A percentile compares a stretch with the other conserved stretches of the same genome.
Conservation (phyloP, 129 eudicot species). For the Pittosporum tobira region DNA sequence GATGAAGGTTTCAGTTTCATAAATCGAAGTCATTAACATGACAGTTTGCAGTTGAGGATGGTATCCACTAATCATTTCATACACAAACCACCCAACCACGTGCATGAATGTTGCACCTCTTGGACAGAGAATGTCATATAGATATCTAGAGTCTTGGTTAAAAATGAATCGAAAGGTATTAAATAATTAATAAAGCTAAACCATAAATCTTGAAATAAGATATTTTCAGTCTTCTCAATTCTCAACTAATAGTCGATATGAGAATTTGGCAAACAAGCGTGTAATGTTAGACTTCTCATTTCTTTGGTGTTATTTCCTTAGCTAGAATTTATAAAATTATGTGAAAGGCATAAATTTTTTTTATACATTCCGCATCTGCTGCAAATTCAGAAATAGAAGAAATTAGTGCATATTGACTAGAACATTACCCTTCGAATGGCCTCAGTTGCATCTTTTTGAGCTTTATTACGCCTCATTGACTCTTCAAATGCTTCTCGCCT, state of each 20-base stretch:
- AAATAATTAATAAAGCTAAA: background rate
- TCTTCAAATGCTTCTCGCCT: conserved; percentile 66
- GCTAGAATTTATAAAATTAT: background rate
- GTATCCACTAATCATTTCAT: background rate
- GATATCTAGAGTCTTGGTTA: background rate
- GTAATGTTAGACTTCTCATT: background rate
- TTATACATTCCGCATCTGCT: background rate
- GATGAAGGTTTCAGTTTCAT: background rate
- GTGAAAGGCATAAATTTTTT: background rate
- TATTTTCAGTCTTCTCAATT: background rate
- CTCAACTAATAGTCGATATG: background rate
- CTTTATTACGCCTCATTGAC: conserved; percentile 68
- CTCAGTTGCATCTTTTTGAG: conserved; percentile 67
- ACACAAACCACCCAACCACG: background rate
- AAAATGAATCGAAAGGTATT: background rate
- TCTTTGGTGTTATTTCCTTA: background rate
- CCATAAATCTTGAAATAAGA: background rate
- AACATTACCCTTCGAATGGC: conserved; percentile 62
- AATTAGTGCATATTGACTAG: conserved; percentile 2
- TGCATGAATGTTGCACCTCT: background rate
- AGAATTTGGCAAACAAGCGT: background rate
- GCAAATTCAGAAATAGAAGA: background rate
- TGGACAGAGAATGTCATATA: background rate
- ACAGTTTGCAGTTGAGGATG: background rate
- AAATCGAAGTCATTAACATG: background rate